phyloP scores from a whole-genome alignment of 495 filamentous ascomycete species.

The Penicillium antarcticum region DNA sequence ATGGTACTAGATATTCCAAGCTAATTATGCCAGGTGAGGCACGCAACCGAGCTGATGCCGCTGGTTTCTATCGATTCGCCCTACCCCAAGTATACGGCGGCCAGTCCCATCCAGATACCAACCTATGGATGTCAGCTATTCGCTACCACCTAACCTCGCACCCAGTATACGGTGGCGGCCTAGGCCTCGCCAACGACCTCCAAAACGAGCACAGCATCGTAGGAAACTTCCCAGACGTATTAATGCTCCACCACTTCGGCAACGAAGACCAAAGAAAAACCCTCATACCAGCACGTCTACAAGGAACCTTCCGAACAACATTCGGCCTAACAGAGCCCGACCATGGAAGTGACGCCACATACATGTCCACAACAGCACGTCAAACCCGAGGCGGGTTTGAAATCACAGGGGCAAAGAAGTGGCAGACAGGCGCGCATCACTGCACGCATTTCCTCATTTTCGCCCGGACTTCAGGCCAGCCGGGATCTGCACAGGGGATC shows the following conservation, averaged over 20 bases:
- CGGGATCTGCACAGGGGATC: constrained; percentile 49
- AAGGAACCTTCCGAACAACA: constrained; percentile 47
- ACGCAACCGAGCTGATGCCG: constrained; percentile 44
- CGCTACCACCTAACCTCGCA: constrained; percentile 54
- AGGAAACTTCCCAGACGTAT: constrained; percentile 56
- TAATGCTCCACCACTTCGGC: constrained; percentile 57
- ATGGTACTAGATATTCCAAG: background rate
- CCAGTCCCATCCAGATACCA: constrained; percentile 38
- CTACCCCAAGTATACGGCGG: constrained; percentile 55
- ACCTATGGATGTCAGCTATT: constrained; percentile 60
- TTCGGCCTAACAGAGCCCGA: constrained; percentile 61
- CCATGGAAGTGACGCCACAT: constrained; percentile 58
- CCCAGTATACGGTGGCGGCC: constrained; percentile 36
- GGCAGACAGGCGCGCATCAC: constrained; percentile 58
- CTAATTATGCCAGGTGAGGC: constrained; percentile 26
- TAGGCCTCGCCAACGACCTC: constrained; percentile 59
- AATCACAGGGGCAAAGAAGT: constrained; percentile 57
- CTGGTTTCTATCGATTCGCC: constrained; percentile 55
- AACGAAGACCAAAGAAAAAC: constrained; percentile 45
- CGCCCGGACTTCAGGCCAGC: constrained; percentile 46
- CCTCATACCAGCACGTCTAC: constrained; percentile 45
- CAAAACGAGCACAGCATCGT: constrained; percentile 59
- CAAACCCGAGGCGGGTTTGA: constrained; percentile 41
- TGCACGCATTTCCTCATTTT: constrained; percentile 59
- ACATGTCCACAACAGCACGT: constrained; percentile 49